Conservation (phyloP, 441 rosid species). For the Lepidium campestre region DNA sequence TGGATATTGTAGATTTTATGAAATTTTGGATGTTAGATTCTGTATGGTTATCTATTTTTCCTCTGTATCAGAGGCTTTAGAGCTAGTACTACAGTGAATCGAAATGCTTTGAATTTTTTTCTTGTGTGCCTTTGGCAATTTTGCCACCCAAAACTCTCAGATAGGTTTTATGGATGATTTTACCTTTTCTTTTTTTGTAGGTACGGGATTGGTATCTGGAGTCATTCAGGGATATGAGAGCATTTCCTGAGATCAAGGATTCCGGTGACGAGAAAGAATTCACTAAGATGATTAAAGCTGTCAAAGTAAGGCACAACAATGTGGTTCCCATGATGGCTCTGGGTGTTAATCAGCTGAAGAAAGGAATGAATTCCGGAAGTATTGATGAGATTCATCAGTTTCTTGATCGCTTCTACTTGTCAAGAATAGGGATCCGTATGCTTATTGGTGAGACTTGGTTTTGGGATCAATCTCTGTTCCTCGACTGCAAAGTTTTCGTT, state of each 20-base stretch:
- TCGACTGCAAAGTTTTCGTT: background rate
- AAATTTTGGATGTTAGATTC: background rate
- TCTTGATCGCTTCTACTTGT: conserved; percentile 94
- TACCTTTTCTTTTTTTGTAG: conserved; percentile 27
- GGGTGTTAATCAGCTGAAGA: conserved; percentile 93
- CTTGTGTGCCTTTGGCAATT: conserved; percentile 1
- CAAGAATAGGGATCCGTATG: conserved; percentile 95
- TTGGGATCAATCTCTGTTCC: background rate
- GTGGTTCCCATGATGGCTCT: conserved; percentile 96
- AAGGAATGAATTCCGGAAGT: conserved; percentile 53
- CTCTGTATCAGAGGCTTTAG: background rate
- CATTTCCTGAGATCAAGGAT: conserved; percentile 75
- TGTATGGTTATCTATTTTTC: background rate
- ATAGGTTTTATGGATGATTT: background rate
- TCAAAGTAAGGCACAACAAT: conserved; percentile 94
- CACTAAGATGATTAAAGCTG: conserved; percentile 88
- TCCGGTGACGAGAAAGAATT: conserved; percentile 63
- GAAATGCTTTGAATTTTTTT: background rate
- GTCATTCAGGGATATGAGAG: conserved; percentile 85
- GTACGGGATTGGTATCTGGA: conserved; percentile 98
- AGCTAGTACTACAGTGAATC: conserved; percentile 8
- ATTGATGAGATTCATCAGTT: conserved; percentile 90
- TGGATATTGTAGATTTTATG: conserved; percentile 5
- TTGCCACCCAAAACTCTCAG: background rate
- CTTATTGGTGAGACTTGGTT: conserved; percentile 58